These are phyloP conservation scores for Fusarium pseudocircinatum DNA, from an alignment of 2,329 filamentous ascomycete species.

Conservation along the genomic window DNA sequence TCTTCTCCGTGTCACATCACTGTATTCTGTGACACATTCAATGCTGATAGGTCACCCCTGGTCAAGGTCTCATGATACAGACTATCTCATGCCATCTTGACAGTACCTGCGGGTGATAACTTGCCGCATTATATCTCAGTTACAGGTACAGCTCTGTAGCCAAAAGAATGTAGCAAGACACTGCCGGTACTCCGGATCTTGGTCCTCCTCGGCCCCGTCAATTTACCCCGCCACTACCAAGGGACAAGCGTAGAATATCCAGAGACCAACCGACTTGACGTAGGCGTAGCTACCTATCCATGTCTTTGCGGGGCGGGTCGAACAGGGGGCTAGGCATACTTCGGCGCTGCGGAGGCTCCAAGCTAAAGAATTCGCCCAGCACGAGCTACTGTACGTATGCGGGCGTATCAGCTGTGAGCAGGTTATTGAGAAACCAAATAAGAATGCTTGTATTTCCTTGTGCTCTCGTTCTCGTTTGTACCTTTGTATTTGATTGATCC, in stretches of 20 bases:
- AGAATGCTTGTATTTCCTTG: slow-evolving; percentile 19
- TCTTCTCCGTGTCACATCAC: slow-evolving; percentile 13
- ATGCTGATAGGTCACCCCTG: slow-evolving; percentile 27
- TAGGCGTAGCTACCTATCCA: not conserved
- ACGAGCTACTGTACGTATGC: slow-evolving; percentile 18
- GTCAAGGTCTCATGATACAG: slow-evolving; percentile 11
- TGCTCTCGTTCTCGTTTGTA: not conserved
- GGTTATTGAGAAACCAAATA: slow-evolving; percentile 24
- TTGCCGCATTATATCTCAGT: not conserved
- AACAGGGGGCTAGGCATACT: slow-evolving; percentile 19
- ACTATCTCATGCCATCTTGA: slow-evolving; percentile 1
- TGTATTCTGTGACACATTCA: slow-evolving; percentile 20
- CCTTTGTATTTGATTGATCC: not conserved
- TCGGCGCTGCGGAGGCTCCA: slow-evolving; percentile 37
- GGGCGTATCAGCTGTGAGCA: not conserved
- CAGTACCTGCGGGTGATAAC: not conserved
- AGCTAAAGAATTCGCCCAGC: slow-evolving; percentile 17
- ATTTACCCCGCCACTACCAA: slow-evolving; percentile 39
- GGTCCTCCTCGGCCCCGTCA: slow-evolving; percentile 7
- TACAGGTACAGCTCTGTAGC: not conserved
- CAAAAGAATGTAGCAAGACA: not conserved
- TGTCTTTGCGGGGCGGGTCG: slow-evolving; percentile 17
- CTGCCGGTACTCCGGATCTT: slow-evolving; percentile 23
- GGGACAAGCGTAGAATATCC: slow-evolving; percentile 9
- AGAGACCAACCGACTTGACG: not conserved